A percentile compares a stretch with the other conserved stretches of the same genome.
These are phyloP conservation scores for Sphagnum magellanicum DNA, from an alignment of 228 moss, liverwort and hornwort genomes.

Conservation along the genomic window DNA sequence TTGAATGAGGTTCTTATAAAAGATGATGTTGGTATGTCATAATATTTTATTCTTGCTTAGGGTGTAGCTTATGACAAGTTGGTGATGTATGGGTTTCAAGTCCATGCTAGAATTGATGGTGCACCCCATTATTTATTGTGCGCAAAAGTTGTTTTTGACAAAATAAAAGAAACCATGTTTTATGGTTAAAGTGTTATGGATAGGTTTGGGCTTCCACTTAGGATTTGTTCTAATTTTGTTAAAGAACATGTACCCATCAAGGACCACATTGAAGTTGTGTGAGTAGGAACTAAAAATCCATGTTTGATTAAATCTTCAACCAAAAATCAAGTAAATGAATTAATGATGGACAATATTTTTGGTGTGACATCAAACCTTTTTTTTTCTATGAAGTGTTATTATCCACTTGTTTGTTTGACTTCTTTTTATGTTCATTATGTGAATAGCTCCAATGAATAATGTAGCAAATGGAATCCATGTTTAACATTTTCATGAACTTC, in stretches of 20 bases:
- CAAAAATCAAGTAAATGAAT: neutral
- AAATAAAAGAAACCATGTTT: neutral
- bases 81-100: neutral
- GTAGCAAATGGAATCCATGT: no score
- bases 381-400: neutral
- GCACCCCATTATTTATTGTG: neutral
- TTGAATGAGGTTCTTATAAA: no score
- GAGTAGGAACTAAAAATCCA: neutral
- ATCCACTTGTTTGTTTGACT: no score
- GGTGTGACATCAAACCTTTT: neutral
- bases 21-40: no score
- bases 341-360: no score
- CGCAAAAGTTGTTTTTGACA: neutral
- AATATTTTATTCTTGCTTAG: no score
- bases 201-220: no score
- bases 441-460: no score
- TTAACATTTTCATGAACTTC: no score
- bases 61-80: neutral
- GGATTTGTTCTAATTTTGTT: no score
- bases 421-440: no score
- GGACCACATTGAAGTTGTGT: neutral
- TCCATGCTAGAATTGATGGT: conserved; percentile 1
- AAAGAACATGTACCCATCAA: no score
- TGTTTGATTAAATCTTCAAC: neutral
- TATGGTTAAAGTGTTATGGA: neutral